These are phyloP conservation scores for Ophiosphaerella korrae DNA, from an alignment of 2,329 filamentous ascomycete species.

Conservation along the genomic window DNA sequence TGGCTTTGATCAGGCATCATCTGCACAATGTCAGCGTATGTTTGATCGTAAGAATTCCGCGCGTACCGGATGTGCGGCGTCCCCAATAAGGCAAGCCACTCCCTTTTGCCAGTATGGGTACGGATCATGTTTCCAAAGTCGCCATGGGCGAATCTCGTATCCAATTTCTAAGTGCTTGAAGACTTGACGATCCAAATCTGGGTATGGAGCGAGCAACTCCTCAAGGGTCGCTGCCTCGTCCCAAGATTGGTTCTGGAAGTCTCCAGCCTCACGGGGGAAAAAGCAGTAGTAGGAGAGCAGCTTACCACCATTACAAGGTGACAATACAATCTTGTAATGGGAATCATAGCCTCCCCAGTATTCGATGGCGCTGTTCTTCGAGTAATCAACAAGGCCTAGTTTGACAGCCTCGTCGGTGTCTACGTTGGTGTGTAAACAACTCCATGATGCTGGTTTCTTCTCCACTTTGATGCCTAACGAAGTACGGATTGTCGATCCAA, in stretches of 20 bases:
- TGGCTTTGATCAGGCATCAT: slow-evolving; percentile 72
- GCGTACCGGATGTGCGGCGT: slow-evolving; percentile 63
- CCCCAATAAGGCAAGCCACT: slow-evolving; percentile 63
- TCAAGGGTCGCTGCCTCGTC: slow-evolving; percentile 58
- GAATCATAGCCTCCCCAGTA: slow-evolving; percentile 70
- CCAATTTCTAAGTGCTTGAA: slow-evolving; percentile 61
- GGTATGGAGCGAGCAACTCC: slow-evolving; percentile 64
- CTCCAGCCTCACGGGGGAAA: slow-evolving; percentile 63
- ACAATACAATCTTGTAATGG: slow-evolving; percentile 70
- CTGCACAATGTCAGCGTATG: not conserved
- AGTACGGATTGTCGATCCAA: slow-evolving; percentile 65
- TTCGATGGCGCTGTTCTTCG: slow-evolving; percentile 63
- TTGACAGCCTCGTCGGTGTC: slow-evolving; percentile 62
- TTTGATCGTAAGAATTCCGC: not conserved
- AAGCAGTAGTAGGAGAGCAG: slow-evolving; percentile 71
- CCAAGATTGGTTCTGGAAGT: slow-evolving; percentile 66
- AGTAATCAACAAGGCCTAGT: slow-evolving; percentile 66
- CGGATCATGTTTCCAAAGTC: slow-evolving; percentile 65
- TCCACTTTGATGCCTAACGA: slow-evolving; percentile 64
- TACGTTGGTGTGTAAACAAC: slow-evolving; percentile 68
- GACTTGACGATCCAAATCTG: slow-evolving; percentile 62
- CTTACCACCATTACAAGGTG: slow-evolving; percentile 67
- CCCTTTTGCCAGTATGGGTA: slow-evolving; percentile 61
- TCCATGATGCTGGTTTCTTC: slow-evolving; percentile 61
- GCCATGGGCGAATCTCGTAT: slow-evolving; percentile 66